A percentile compares a stretch with the other conserved stretches of the same genome.
Evolutionary conservation across 2,329 filamentous ascomycete genomes (phyloP).

Genomic region (Ophiostoma ulmi): DNA sequence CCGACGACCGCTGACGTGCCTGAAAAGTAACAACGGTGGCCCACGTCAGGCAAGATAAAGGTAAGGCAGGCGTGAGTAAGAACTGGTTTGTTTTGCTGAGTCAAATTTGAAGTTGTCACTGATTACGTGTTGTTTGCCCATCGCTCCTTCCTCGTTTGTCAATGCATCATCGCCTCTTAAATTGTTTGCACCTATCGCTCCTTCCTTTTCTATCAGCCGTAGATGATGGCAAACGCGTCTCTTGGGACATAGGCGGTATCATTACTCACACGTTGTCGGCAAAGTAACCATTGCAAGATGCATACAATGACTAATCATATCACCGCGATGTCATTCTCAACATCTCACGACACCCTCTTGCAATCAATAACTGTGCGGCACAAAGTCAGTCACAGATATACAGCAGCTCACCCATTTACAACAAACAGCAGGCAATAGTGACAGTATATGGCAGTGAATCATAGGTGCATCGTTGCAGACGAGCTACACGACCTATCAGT

Average conservation of each 20-base stretch:
- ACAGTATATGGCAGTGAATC: not conserved
- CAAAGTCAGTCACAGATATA: not conserved
- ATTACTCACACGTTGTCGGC: not conserved
- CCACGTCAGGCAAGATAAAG: not conserved
- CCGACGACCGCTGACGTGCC: not conserved
- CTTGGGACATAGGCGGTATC: not conserved
- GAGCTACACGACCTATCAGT: too few species aligned
- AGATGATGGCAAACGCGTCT: not conserved
- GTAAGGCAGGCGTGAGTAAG: not conserved
- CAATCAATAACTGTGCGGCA: not conserved
- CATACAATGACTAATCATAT: not conserved
- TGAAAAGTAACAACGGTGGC: not conserved
- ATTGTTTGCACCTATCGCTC: not conserved
- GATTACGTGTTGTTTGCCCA: not conserved
- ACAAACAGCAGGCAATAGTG: not conserved
- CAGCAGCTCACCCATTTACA: not conserved
- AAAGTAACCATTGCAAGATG: too few species aligned
- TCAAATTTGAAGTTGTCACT: not conserved
- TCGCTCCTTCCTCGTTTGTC: slow-evolving; percentile 11
- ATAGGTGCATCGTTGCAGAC: not conserved
- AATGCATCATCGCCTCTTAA: not conserved
- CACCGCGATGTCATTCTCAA: not conserved
- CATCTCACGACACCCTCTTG: not conserved
- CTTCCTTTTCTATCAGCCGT: not conserved
- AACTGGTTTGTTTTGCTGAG: not conserved